Conservation (phyloP, 208 protist genomes). For the Porcisia hertigi region DNA sequence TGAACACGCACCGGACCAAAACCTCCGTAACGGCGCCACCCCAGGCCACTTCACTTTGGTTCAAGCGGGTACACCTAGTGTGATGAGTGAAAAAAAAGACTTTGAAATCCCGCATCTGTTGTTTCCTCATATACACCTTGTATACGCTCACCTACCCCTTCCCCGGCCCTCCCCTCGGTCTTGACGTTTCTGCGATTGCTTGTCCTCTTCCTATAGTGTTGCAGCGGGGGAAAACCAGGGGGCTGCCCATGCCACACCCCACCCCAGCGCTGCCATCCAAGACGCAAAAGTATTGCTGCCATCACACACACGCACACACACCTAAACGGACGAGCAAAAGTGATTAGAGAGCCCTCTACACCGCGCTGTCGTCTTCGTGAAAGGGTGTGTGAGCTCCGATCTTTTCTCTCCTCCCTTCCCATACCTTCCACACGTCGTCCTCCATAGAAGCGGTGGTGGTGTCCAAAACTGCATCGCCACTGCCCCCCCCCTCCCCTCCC, state of each 20-base stretch:
- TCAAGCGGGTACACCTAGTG: background rate
- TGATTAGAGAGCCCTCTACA: background rate
- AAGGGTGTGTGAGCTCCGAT: background rate
- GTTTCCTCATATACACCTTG: background rate
- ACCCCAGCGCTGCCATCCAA: background rate
- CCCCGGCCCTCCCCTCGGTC: background rate
- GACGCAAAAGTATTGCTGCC: background rate
- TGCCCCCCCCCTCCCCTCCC: background rate
- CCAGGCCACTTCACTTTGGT: background rate
- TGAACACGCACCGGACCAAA: background rate
- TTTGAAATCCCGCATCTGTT: background rate
- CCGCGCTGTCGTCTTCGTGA: background rate
- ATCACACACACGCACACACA: background rate
- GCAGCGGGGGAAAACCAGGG: background rate
- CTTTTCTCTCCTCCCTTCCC: background rate
- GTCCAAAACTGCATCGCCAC: background rate
- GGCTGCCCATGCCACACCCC: background rate
- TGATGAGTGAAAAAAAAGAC: background rate
- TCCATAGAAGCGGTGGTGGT: slow-evolving; percentile 4
- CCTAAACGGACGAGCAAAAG: background rate
- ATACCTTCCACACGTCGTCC: background rate
- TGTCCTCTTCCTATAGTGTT: background rate
- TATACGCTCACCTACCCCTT: background rate
- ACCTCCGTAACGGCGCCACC: background rate
- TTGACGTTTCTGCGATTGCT: background rate